phyloP scores from a whole-genome alignment of 768 basidiomycete genomes.

The Leccinum disarticulatum region DNA sequence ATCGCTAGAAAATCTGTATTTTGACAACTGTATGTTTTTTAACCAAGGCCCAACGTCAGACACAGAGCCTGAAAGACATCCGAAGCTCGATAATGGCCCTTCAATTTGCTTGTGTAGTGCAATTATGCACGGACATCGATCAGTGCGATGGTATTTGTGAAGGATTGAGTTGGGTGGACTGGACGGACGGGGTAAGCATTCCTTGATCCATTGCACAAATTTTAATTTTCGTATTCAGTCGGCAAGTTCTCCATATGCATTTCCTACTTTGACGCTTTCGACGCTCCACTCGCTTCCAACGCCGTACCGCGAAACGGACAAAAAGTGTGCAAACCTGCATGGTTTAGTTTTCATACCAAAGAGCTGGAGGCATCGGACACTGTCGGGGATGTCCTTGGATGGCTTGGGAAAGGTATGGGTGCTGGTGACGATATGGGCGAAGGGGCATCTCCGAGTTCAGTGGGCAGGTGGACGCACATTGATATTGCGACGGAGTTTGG shows the following conservation, averaged over 20 bases:
- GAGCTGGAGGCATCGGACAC: slow-evolving; percentile 62
- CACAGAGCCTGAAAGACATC: slow-evolving; percentile 52
- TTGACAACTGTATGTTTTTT: no score
- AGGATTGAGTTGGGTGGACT: slow-evolving; percentile 76
- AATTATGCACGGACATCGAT: slow-evolving; percentile 78
- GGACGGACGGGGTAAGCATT: slow-evolving; percentile 53
- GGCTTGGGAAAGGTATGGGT: slow-evolving; percentile 45
- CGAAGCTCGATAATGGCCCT: slow-evolving; percentile 91
- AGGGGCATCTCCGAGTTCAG: slow-evolving; percentile 6
- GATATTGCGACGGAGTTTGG: slow-evolving; percentile 60
- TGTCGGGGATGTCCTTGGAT: slow-evolving; percentile 51
- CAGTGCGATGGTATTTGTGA: slow-evolving; percentile 70
- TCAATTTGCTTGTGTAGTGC: slow-evolving; percentile 75
- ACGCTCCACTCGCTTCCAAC: slow-evolving; percentile 85
- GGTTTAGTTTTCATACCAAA: slow-evolving; percentile 64
- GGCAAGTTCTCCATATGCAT: slow-evolving; percentile 74
- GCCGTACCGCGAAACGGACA: slow-evolving; percentile 81
- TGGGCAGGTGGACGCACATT: slow-evolving; percentile 49
- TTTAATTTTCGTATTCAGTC: slow-evolving; percentile 50
- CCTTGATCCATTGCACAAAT: not conserved
- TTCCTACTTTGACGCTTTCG: slow-evolving; percentile 79
- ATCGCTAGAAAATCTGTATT: no score
- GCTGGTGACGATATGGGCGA: slow-evolving; percentile 14
- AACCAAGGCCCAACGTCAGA: no score
- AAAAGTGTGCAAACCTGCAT: slow-evolving; percentile 83